Evolutionary conservation across 2,329 filamentous ascomycete genomes (phyloP), one percentile per base, ranked within the genome.

Genomic region (Talaromyces sp.): DNA sequence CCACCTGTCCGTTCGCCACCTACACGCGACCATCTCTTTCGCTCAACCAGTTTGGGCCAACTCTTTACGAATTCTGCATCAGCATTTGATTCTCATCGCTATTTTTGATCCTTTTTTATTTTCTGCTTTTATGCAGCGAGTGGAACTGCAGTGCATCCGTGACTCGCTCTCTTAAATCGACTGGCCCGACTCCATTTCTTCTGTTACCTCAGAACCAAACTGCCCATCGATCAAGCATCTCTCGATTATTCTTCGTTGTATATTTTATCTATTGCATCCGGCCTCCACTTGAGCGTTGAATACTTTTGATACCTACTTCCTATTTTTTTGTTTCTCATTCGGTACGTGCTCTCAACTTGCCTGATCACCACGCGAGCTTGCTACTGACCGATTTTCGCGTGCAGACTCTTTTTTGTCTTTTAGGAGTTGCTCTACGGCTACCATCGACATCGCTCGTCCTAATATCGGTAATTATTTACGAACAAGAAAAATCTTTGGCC

Each of bases 81-180:
- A 44, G 19, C 39, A 30, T 32, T 36, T 51, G 51, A 28, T 42
- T 33, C 25, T 13, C 25, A 15, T 60, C 59, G 65, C 61, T 59
- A 61, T 55, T 42, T 61, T 66, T 63, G 59, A 61, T 62, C 36
- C 59, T 64, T 64, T 68, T 63, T 63, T 68, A 64, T 22, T 60
- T 66, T 56, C 60, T 62, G 62, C 60, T 59, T 66, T 66, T 65
- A 25, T 13, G 44, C 65, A 66, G 66, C 63, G 54, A 60, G 61
- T 62, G 67, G 72, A 71, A 69, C 66, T 76, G 73, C 73, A 74
- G 73, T 72, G 73, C 73, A 76, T 71, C 66, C 59, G 28, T 39
- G 33, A 49, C 56, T 59, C 55, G 59, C 57, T 52, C 27, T 19
- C 27, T 30, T 30, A 7, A 22, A 27, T 32, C 33, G 11, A 42